These are phyloP conservation scores for Aspergillus neotritici DNA, from an alignment of 2,329 filamentous ascomycete genomes.

Conservation along the genomic window DNA sequence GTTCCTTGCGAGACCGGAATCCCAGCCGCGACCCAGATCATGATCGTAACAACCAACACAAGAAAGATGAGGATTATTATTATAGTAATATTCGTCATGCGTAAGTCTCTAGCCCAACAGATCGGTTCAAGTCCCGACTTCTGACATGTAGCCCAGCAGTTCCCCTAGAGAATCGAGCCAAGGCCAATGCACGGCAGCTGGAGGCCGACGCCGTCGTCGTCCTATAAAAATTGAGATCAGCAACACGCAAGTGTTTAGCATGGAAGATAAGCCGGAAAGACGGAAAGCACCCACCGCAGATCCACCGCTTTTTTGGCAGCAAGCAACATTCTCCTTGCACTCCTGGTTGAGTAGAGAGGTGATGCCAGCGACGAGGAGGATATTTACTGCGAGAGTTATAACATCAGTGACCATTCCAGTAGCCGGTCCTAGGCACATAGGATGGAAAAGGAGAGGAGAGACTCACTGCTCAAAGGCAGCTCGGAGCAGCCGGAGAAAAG, in stretches of 20 bases:
- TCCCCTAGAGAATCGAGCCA: conserved; percentile 28
- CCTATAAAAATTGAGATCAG: conserved; percentile 12
- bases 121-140: too few relatives aligned
- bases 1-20: too few relatives aligned
- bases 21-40: too few relatives aligned
- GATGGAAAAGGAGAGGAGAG: neutral
- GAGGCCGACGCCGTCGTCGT: conserved; percentile 27
- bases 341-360: conserved; percentile 30
- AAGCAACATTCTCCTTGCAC: conserved; percentile 37
- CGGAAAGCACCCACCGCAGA: conserved; percentile 20
- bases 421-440: neutral
- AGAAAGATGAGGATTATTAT: too few relatives aligned
- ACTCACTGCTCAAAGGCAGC: conserved; percentile 28
- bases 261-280: neutral
- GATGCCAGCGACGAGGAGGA: conserved; percentile 20
- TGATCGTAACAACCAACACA: too few relatives aligned
- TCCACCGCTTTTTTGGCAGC: conserved; percentile 27
- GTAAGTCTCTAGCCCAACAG: too few relatives aligned
- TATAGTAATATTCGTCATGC: too few relatives aligned
- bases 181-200: conserved; percentile 34
- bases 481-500: conserved; percentile 38
- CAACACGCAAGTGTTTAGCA: neutral
- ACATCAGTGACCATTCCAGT: neutral
- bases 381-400: conserved; percentile 18
- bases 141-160: too few relatives aligned